phyloP scores from a whole-genome alignment of 2,329 filamentous ascomycete species.

The Fusarium hostae region DNA sequence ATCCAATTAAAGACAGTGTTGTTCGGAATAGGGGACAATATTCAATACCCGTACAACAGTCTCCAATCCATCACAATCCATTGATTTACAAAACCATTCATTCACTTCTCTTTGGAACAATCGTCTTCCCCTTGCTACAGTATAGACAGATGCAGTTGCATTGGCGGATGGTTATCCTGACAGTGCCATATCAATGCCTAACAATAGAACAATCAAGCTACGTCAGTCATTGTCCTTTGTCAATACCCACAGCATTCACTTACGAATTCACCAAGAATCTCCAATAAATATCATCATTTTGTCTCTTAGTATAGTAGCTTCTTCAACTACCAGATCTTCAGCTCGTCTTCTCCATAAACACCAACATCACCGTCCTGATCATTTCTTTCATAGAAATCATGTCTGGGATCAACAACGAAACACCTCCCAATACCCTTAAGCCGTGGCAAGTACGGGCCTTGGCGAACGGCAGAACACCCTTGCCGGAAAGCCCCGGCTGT shows the following conservation, averaged over 20 bases:
- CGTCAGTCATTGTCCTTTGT: background rate
- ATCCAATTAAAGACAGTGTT: background rate
- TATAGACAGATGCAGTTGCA: accelerated
- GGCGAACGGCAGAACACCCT: background rate
- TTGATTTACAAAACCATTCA: too few relatives aligned
- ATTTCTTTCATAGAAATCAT: background rate
- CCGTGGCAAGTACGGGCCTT: background rate
- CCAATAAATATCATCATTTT: background rate
- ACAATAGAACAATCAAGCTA: background rate
- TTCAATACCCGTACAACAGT: background rate
- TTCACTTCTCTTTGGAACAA: background rate
- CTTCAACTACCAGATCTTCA: background rate
- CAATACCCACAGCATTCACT: background rate
- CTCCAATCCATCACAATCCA: background rate
- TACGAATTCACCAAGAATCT: background rate
- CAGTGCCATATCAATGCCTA: background rate
- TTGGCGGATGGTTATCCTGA: background rate
- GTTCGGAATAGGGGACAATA: background rate
- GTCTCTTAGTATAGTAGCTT: background rate
- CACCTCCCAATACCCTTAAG: background rate
- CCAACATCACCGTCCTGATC: background rate
- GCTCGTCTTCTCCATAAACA: background rate
- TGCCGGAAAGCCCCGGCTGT: background rate
- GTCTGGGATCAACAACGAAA: background rate
- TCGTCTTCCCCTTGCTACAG: accelerated